Conservation (phyloP, 2,329 filamentous ascomycete genomes). For the Monosporascus sp. region DNA sequence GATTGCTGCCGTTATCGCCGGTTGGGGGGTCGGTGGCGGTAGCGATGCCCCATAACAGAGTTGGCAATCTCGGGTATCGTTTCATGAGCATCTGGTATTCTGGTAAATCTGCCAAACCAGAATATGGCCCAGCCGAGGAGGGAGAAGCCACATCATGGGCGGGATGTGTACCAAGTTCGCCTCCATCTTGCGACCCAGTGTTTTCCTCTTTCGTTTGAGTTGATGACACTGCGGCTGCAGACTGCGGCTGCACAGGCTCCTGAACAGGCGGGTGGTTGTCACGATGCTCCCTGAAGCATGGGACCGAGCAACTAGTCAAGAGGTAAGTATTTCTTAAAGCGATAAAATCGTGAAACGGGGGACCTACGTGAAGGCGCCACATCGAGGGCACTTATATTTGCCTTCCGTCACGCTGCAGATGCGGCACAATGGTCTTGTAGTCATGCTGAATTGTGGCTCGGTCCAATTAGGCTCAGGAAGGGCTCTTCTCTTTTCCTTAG, state of each 20-base stretch:
- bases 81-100: constrained; percentile 22
- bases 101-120: constrained; percentile 20
- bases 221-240: background rate
- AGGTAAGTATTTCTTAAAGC: background rate
- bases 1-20: background rate
- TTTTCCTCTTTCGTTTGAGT: background rate
- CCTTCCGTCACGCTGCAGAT: constrained; percentile 45
- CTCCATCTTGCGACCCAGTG: background rate
- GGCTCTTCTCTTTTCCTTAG: too few species aligned
- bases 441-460: constrained; percentile 14
- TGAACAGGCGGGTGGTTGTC: constrained; percentile 41
- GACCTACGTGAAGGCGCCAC: constrained; percentile 52
- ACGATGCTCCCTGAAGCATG: constrained; percentile 49
- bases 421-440: constrained; percentile 34
- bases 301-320: constrained; percentile 48
- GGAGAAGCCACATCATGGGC: background rate
- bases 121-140: constrained; percentile 3
- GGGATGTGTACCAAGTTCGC: background rate
- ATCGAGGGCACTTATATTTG: constrained; percentile 61
- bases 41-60: constrained; percentile 22
- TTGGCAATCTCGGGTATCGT: constrained; percentile 22
- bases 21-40: constrained; percentile 24
- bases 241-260: background rate
- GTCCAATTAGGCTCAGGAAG: too few species aligned
- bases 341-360: background rate